phyloP scores from a whole-genome alignment of 768 basidiomycete genomes.

The Pilatotrama ljubarskyi region DNA sequence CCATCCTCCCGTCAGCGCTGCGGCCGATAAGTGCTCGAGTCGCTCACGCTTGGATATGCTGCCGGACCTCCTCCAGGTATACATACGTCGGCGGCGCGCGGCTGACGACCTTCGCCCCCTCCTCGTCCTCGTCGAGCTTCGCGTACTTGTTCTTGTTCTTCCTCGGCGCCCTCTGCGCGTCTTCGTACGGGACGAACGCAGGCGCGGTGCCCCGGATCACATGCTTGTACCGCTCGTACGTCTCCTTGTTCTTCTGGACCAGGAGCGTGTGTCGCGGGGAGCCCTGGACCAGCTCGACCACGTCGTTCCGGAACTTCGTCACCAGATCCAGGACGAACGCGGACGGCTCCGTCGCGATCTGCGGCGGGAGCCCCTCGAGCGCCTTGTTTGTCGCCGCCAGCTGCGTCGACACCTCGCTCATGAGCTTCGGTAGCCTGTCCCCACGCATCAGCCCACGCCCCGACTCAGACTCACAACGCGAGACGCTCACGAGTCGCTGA shows the following conservation, averaged over 20 bases:
- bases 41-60: slow-evolving; percentile 37
- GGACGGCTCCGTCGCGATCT: slow-evolving; percentile 19
- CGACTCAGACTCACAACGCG: background rate
- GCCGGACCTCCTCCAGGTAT: slow-evolving; percentile 37
- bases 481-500: slow-evolving; percentile 17
- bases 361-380: slow-evolving; percentile 15
- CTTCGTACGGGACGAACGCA: slow-evolving; percentile 38
- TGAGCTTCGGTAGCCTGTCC: background rate
- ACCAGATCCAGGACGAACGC: slow-evolving; percentile 22
- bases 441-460: too few relatives aligned
- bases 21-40: background rate
- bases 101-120: background rate
- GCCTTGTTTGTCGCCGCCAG: slow-evolving; percentile 5
- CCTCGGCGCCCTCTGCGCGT: background rate
- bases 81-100: slow-evolving; percentile 8
- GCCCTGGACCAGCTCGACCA: slow-evolving; percentile 15
- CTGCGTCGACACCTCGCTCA: slow-evolving; percentile 14
- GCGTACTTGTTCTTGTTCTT: background rate
- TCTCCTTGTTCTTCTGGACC: slow-evolving; percentile 35
- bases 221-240: slow-evolving; percentile 37
- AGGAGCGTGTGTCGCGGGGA: slow-evolving; percentile 33
- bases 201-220: slow-evolving; percentile 42
- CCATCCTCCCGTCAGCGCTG: background rate
- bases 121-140: slow-evolving; percentile 11
- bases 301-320: slow-evolving; percentile 12